Evolutionary conservation across 2,329 filamentous ascomycete species (phyloP).

Genomic region (Grosmannia clavigera): DNA sequence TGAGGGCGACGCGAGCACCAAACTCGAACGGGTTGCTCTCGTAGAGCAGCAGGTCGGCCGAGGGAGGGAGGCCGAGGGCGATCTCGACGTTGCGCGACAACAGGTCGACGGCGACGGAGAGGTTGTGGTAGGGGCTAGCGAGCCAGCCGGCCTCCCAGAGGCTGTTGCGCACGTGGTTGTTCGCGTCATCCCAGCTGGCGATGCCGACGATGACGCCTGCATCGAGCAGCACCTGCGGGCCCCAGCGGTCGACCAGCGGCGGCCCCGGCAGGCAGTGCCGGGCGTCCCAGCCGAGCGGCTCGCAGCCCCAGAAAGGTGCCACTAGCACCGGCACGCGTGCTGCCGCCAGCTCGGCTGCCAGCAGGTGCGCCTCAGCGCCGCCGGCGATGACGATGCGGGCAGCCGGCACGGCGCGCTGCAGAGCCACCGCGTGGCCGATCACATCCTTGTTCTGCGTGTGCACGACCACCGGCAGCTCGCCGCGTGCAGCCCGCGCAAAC

Average conservation of each 20-base stretch:
- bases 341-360: constrained; percentile 20
- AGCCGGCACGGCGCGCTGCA: constrained; percentile 22
- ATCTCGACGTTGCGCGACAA: constrained; percentile 28
- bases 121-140: constrained; percentile 16
- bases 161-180: constrained; percentile 1
- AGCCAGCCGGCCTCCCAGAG: constrained; percentile 2
- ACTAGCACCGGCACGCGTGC: constrained; percentile 28
- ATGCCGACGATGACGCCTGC: constrained; percentile 21
- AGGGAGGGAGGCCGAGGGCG: constrained; percentile 24
- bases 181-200: constrained; percentile 1
- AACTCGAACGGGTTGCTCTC: constrained; percentile 29
- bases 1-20: constrained; percentile 21
- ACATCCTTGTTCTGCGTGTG: constrained; percentile 23
- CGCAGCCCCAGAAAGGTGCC: constrained; percentile 20
- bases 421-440: constrained; percentile 17
- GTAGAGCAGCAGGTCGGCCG: constrained; percentile 28
- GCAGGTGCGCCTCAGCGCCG: constrained; percentile 18
- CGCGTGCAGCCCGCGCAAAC: constrained; percentile 15
- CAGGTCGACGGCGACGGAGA: constrained; percentile 16
- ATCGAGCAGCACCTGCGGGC: constrained; percentile 20
- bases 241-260: constrained; percentile 18
- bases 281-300: constrained; percentile 23
- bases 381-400: constrained; percentile 26
- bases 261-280: constrained; percentile 26
- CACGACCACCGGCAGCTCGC: constrained; percentile 26